These are phyloP conservation scores for Saraca asoca DNA, from an alignment of 331 rosid genomes.

Conservation along the genomic window DNA sequence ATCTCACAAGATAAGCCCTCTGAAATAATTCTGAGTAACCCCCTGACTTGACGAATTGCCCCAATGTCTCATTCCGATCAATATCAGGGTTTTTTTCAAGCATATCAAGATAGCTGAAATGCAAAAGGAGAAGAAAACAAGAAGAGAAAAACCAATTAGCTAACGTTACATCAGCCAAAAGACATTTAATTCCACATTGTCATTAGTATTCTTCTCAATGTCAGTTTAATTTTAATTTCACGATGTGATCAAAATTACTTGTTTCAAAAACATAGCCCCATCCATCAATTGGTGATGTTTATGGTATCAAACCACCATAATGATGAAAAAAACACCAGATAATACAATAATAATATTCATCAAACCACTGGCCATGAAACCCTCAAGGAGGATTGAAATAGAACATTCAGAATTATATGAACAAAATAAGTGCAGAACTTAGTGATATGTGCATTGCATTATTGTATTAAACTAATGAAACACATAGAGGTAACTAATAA, in stretches of 20 bases:
- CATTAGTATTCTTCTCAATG: background rate
- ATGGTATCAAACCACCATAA: background rate
- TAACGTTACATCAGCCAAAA: too few species aligned
- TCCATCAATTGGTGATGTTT: constrained; percentile 3
- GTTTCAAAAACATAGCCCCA: background rate
- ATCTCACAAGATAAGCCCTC: constrained; percentile 82
- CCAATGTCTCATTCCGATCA: constrained; percentile 75
- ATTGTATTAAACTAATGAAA: background rate
- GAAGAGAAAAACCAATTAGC: background rate
- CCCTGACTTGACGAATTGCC: constrained; percentile 63
- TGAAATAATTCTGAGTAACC: constrained; percentile 84
- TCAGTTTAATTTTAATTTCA: background rate
- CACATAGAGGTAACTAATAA: background rate
- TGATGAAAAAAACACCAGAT: background rate
- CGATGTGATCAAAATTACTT: background rate
- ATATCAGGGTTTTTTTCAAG: constrained; percentile 69
- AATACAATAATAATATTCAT: background rate
- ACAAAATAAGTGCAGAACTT: background rate
- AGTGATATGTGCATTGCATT: background rate
- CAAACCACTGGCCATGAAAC: too few species aligned
- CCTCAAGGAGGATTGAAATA: background rate
- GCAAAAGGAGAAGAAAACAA: constrained; percentile 10
- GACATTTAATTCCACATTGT: background rate
- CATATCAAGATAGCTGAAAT: constrained; percentile 68
- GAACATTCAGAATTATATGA: constrained; percentile 8